These are phyloP conservation scores for Phlebiopsis gigantea DNA, from an alignment of 768 basidiomycete genomes.

Conservation along the genomic window DNA sequence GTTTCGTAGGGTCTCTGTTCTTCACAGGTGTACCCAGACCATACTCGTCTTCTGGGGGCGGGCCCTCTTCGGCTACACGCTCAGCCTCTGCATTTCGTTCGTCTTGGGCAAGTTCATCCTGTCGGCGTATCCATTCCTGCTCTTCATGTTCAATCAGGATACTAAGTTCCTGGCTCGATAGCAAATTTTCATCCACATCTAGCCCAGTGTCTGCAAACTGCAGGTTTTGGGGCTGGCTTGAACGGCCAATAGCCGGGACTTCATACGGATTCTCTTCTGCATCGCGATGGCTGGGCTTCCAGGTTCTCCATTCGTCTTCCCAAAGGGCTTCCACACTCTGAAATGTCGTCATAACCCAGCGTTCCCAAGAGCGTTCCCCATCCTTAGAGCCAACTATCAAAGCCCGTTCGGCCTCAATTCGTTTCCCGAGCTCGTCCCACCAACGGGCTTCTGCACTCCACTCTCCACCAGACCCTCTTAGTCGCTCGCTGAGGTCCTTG, in stretches of 20 bases:
- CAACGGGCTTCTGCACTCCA: conserved; percentile 74
- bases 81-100: conserved; percentile 26
- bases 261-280: conserved; percentile 19
- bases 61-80: conserved; percentile 30
- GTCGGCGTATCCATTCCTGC: conserved; percentile 18
- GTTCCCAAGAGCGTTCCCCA: conserved; percentile 49
- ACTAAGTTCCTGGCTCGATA: conserved; percentile 46
- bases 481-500: conserved; percentile 59
- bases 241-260: not conserved
- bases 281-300: conserved; percentile 39
- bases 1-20: not conserved
- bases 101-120: conserved; percentile 24
- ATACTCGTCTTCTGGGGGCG: conserved; percentile 18
- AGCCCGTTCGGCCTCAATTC: conserved; percentile 48
- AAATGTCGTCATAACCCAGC: conserved; percentile 81
- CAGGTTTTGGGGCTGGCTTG: not conserved
- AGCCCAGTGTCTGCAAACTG: conserved; percentile 25
- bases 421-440: conserved; percentile 64
- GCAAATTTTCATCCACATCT: conserved; percentile 49
- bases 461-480: conserved; percentile 48
- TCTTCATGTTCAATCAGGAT: conserved; percentile 31
- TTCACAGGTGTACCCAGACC: conserved; percentile 3
- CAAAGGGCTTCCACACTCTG: conserved; percentile 87
- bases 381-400: conserved; percentile 20
- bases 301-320: conserved; percentile 55